These are phyloP conservation scores for Cyberlindnera lachancei DNA, from an alignment of 805 yeast species.

Conservation along the genomic window DNA sequence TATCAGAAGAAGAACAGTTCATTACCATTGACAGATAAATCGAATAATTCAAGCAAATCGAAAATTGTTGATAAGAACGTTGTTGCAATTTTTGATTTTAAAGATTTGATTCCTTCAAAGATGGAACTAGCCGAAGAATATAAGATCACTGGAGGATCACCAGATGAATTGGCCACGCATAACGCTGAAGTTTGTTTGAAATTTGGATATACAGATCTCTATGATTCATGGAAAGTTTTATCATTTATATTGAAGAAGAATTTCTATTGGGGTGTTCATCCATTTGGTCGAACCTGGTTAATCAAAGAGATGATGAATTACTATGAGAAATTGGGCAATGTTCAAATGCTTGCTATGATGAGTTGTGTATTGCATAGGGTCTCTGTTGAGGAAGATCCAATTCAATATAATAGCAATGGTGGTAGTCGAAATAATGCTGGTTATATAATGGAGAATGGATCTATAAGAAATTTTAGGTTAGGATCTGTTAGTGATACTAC, in stretches of 20 bases:
- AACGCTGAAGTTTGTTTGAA: constrained; percentile 66
- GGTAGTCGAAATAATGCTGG: no score
- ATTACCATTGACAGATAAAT: constrained; percentile 17
- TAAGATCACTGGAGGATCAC: constrained; percentile 52
- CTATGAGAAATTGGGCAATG: constrained; percentile 56
- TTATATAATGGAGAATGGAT: constrained; percentile 3
- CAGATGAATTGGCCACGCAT: constrained; percentile 57
- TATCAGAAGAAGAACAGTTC: constrained; percentile 5
- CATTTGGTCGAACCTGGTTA: constrained; percentile 65
- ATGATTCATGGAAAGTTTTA: constrained; percentile 69
- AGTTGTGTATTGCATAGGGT: constrained; percentile 49
- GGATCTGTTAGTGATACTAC: constrained; percentile 14
- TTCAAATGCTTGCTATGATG: constrained; percentile 88
- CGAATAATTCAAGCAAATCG: constrained; percentile 12
- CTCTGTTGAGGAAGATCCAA: background rate
- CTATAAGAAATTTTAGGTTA: constrained; percentile 8
- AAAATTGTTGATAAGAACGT: constrained; percentile 34
- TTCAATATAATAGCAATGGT: background rate
- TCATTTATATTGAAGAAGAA: constrained; percentile 29
- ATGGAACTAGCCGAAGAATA: constrained; percentile 64
- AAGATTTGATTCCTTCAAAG: constrained; percentile 67
- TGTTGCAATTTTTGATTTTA: constrained; percentile 59
- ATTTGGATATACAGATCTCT: constrained; percentile 53
- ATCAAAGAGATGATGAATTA: constrained; percentile 52
- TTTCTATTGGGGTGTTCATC: constrained; percentile 79